These are phyloP conservation scores for Byssochlamys sp. DNA, from an alignment of 2,329 filamentous ascomycete genomes.

Conservation along the genomic window DNA sequence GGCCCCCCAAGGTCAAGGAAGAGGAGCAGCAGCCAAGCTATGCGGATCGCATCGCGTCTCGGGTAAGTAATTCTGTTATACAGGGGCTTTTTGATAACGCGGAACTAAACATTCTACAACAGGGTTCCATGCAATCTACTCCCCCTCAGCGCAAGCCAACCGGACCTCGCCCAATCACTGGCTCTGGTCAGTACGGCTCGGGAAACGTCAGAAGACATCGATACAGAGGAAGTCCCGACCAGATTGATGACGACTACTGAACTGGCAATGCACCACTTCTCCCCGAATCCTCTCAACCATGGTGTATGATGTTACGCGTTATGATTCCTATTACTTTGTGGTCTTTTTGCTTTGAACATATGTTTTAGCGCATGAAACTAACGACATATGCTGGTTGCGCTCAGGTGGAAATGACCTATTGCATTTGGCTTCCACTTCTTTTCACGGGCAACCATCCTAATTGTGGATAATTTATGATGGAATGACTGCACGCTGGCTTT, in stretches of 20 bases:
- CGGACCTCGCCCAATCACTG: slow-evolving; percentile 38
- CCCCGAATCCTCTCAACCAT: slow-evolving; percentile 1
- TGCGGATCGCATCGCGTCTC: slow-evolving; percentile 32
- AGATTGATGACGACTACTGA: slow-evolving; percentile 29
- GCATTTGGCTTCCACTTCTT: background rate
- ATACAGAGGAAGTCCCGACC: slow-evolving; percentile 32
- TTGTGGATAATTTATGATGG: background rate
- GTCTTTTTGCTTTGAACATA: background rate
- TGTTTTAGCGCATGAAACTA: background rate
- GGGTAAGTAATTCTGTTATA: slow-evolving; percentile 21
- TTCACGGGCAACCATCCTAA: background rate
- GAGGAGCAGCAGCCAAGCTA: slow-evolving; percentile 26
- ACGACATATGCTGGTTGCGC: background rate
- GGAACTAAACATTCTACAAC: slow-evolving; percentile 4
- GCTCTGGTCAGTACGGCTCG: slow-evolving; percentile 25
- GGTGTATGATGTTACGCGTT: background rate
- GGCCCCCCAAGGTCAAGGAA: slow-evolving; percentile 32
- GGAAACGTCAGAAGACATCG: slow-evolving; percentile 26
- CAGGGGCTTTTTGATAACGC: slow-evolving; percentile 4
- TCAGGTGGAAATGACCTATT: background rate
- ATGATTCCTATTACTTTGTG: background rate
- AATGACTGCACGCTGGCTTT: background rate
- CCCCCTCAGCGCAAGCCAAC: slow-evolving; percentile 38
- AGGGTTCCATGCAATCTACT: slow-evolving; percentile 27
- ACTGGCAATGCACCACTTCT: slow-evolving; percentile 7